Percentiles rank a stretch among this genome's conserved stretches.
Evolutionary conservation across 2,329 filamentous ascomycete genomes (phyloP).

Genomic region (Aureobasidium vineae): DNA sequence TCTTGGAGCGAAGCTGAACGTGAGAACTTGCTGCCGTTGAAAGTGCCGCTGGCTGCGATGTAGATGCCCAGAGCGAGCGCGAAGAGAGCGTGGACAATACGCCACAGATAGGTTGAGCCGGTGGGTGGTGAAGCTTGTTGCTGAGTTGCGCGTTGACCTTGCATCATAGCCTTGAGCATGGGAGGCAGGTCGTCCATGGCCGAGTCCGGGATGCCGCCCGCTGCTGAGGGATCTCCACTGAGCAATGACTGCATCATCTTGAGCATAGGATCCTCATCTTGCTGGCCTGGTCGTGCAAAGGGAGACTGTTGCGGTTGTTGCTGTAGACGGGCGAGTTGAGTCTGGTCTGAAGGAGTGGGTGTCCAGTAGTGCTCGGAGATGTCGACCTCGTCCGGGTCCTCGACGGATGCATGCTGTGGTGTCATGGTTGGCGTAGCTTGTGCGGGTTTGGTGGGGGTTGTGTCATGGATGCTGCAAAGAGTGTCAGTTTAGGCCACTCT

Average conservation of each 20-base stretch:
- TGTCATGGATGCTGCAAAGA: constrained; percentile 29
- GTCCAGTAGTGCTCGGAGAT: constrained; percentile 60
- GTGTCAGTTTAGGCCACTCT: background rate
- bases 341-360: constrained; percentile 25
- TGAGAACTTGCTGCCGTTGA: constrained; percentile 63
- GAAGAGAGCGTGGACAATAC: constrained; percentile 69
- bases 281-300: constrained; percentile 34
- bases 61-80: constrained; percentile 69
- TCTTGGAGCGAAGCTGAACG: constrained; percentile 44
- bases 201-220: constrained; percentile 42
- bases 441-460: constrained; percentile 28
- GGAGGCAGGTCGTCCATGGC: constrained; percentile 45
- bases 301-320: constrained; percentile 8
- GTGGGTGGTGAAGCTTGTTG: constrained; percentile 39
- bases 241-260: constrained; percentile 75
- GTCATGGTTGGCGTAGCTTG: constrained; percentile 24
- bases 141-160: constrained; percentile 41
- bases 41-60: constrained; percentile 65
- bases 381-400: constrained; percentile 70
- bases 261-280: constrained; percentile 64
- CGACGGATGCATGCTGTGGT: constrained; percentile 38
- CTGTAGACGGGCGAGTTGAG: constrained; percentile 7
- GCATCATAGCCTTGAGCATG: constrained; percentile 48
- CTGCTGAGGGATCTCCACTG: constrained; percentile 32
- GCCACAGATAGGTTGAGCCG: constrained; percentile 61